Percentiles rank a stretch among this genome's conserved stretches.
These are phyloP conservation scores for Iris pallida DNA, from an alignment of 116 monocot species.

Conservation along the genomic window DNA sequence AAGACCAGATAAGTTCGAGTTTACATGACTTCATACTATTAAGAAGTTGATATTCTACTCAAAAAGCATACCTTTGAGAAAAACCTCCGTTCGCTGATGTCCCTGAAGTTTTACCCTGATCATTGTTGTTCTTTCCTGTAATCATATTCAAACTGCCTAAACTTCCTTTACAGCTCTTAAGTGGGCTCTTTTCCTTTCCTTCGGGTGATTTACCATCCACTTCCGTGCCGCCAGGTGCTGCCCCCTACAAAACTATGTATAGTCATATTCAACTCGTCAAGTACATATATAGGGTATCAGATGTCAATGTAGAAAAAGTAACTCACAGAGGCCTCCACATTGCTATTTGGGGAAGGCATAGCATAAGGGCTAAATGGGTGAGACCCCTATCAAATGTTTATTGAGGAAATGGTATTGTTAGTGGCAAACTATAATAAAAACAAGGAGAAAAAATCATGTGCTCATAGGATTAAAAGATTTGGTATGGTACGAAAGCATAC, in stretches of 20 bases:
- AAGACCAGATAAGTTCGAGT: no score
- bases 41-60: no score
- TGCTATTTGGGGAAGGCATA: conserved; percentile 63
- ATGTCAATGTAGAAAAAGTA: neutral
- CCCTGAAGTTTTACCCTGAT: conserved; percentile 61
- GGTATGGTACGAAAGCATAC: conserved; percentile 31
- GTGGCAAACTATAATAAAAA: neutral
- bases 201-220: conserved; percentile 62
- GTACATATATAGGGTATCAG: no score
- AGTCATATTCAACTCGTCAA: neutral
- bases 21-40: no score
- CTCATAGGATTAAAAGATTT: neutral
- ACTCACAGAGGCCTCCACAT: conserved; percentile 81
- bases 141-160: conserved; percentile 87
- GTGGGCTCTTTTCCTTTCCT: conserved; percentile 66
- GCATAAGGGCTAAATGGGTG: conserved; percentile 72
- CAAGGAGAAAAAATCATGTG: neutral
- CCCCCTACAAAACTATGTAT: conserved; percentile 42
- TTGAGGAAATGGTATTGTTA: neutral
- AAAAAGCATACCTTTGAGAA: conserved; percentile 59
- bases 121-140: conserved; percentile 73
- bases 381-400: conserved; percentile 44
- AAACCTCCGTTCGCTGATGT: conserved; percentile 60
- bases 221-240: conserved; percentile 46
- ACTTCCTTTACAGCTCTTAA: conserved; percentile 78